Conservation (phyloP, 352 stramenopile species). For the Globisporangium irregulare region DNA sequence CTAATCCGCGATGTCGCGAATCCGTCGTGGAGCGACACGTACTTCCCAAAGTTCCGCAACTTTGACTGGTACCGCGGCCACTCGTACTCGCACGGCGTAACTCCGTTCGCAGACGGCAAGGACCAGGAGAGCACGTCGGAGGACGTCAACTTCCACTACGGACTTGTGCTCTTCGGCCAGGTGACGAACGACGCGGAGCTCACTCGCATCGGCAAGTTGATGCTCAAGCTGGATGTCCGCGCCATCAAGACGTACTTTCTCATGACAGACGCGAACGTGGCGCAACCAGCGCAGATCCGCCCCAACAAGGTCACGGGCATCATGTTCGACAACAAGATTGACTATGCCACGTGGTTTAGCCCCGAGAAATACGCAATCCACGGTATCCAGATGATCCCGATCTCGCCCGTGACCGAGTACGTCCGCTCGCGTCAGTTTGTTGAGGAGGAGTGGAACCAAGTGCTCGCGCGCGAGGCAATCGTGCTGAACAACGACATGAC, state of each 20-base stretch:
- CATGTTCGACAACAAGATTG: slow-evolving; percentile 79
- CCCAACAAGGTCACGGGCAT: slow-evolving; percentile 67
- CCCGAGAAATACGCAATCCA: slow-evolving; percentile 66
- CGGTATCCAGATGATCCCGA: slow-evolving; percentile 78
- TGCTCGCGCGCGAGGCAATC: slow-evolving; percentile 47
- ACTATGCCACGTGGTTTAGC: slow-evolving; percentile 81
- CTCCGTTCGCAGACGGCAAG: slow-evolving; percentile 56
- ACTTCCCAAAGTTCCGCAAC: slow-evolving; percentile 62
- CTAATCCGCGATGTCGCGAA: slow-evolving; percentile 59
- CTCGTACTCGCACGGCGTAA: slow-evolving; percentile 73
- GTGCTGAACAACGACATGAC: slow-evolving; percentile 34
- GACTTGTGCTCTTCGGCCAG: slow-evolving; percentile 45
- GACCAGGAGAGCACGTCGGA: slow-evolving; percentile 71
- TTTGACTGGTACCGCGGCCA: slow-evolving; percentile 74
- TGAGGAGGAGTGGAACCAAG: slow-evolving; percentile 54
- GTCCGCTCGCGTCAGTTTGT: slow-evolving; percentile 47
- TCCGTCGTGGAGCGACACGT: slow-evolving; percentile 38
- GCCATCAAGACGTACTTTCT: slow-evolving; percentile 75
- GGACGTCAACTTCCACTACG: slow-evolving; percentile 69
- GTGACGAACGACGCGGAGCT: slow-evolving; percentile 41
- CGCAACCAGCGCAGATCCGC: slow-evolving; percentile 45
- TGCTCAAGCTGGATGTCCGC: slow-evolving; percentile 47
- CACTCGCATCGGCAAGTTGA: slow-evolving; percentile 41
- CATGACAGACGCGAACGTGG: slow-evolving; percentile 46
- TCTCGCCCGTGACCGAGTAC: slow-evolving; percentile 60